Percentiles rank a stretch among this genome's conserved stretches.
These are phyloP conservation scores for Drechslera avenae DNA, from an alignment of 2,329 filamentous ascomycete species.

Conservation along the genomic window DNA sequence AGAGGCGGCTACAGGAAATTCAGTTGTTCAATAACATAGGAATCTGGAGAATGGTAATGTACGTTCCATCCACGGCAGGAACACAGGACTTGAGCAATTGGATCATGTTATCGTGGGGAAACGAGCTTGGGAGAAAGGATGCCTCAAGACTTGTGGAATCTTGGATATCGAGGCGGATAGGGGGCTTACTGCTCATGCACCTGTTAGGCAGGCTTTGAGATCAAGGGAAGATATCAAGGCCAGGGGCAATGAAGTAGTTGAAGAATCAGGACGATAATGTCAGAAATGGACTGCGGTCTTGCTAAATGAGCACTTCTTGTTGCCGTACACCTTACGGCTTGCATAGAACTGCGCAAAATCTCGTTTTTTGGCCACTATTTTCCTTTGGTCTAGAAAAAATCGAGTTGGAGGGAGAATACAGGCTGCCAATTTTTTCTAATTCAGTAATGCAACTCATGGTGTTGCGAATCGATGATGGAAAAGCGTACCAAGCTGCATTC, in stretches of 20 bases:
- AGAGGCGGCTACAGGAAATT: constrained; percentile 10
- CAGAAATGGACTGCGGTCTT: too few relatives aligned
- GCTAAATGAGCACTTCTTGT: too few relatives aligned
- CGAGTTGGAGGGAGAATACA: too few relatives aligned
- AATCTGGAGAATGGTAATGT: constrained; percentile 53
- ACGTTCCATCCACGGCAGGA: constrained; percentile 48
- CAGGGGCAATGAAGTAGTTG: too few relatives aligned
- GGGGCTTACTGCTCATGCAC: constrained; percentile 61
- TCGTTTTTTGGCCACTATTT: too few relatives aligned
- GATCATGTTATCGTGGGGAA: constrained; percentile 57
- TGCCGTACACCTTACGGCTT: too few relatives aligned
- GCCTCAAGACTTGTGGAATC: constrained; percentile 48
- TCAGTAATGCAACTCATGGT: neutral
- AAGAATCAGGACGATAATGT: too few relatives aligned
- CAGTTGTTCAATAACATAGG: constrained; percentile 52
- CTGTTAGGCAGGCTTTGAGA: constrained; percentile 50
- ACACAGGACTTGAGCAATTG: too few relatives aligned
- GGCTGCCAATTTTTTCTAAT: too few relatives aligned
- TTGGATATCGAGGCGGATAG: constrained; percentile 52
- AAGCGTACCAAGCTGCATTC: neutral
- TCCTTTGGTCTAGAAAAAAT: too few relatives aligned
- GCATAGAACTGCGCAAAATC: too few relatives aligned
- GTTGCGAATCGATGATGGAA: neutral
- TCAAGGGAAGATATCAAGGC: neutral
- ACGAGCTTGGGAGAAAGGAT: constrained; percentile 46